Conservation (phyloP, 1,139 yeast genomes). For the Lipomyces yarrowii region DNA sequence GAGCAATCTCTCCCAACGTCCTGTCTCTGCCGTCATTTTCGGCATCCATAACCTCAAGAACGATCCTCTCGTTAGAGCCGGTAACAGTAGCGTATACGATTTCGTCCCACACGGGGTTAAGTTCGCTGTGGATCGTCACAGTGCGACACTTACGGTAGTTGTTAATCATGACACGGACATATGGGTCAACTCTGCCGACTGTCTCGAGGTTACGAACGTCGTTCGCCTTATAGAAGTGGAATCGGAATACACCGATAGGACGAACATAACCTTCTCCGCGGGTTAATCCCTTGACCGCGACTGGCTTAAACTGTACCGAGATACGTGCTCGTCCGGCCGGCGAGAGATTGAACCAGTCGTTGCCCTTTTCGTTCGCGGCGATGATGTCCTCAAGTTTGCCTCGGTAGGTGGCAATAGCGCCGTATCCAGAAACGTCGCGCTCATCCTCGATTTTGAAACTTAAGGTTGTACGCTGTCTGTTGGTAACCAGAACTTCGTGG, state of each 20-base stretch:
- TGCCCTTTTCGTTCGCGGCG: slow-evolving; percentile 77
- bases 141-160: slow-evolving; percentile 81
- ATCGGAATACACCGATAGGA: slow-evolving; percentile 89
- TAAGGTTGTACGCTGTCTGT: slow-evolving; percentile 69
- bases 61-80: slow-evolving; percentile 76
- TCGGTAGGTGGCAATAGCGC: slow-evolving; percentile 53
- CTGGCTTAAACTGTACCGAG: slow-evolving; percentile 83
- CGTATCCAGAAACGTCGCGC: slow-evolving; percentile 63
- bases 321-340: slow-evolving; percentile 71
- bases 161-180: slow-evolving; percentile 75
- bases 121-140: slow-evolving; percentile 62
- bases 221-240: slow-evolving; percentile 69
- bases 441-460: slow-evolving; percentile 67
- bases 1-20: slow-evolving; percentile 78
- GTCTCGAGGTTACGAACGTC: slow-evolving; percentile 82
- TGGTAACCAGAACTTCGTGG: slow-evolving; percentile 71
- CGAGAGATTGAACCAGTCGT: slow-evolving; percentile 69
- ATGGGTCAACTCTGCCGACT: slow-evolving; percentile 91
- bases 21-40: slow-evolving; percentile 78
- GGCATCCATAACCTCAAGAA: slow-evolving; percentile 90
- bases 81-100: slow-evolving; percentile 78
- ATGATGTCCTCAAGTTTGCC: slow-evolving; percentile 65
- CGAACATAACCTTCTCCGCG: slow-evolving; percentile 82
- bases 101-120: slow-evolving; percentile 86
- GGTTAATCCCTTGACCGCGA: slow-evolving; percentile 60